Evolutionary conservation across 192 early-diverging fungal genomes (phyloP).

Genomic region (Rhizophagus prolifer): DNA sequence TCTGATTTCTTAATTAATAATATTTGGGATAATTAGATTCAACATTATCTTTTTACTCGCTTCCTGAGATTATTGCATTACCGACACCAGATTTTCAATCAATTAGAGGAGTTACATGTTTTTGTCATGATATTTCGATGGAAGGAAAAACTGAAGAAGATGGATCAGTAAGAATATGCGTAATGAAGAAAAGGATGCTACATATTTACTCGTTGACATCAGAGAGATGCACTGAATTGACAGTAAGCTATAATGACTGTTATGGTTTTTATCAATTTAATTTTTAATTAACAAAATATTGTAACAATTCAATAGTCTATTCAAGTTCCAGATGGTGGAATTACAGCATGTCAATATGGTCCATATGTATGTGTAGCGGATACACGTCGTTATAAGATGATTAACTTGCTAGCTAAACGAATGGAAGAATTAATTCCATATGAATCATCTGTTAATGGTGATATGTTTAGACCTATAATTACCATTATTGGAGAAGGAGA

Average conservation of each 20-base stretch:
- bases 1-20: too few species aligned
- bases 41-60: constrained; percentile 60
- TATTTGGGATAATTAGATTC: constrained; percentile 51
- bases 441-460: constrained; percentile 5
- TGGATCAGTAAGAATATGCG: constrained; percentile 50
- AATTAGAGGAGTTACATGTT: constrained; percentile 62
- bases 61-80: constrained; percentile 52
- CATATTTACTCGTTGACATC: constrained; percentile 39
- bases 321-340: constrained; percentile 58
- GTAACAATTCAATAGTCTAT: not conserved
- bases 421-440: not conserved
- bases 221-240: not conserved
- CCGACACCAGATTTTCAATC: constrained; percentile 37
- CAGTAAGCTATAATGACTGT: not conserved
- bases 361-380: constrained; percentile 69
- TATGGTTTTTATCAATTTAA: not conserved
- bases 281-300: not conserved
- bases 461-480: constrained; percentile 57
- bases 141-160: constrained; percentile 48
- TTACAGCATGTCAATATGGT: constrained; percentile 54
- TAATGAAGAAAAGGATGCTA: constrained; percentile 49
- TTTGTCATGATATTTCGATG: constrained; percentile 51
- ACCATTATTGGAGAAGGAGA: constrained; percentile 62
- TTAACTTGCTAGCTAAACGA: constrained; percentile 36
- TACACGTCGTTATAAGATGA: constrained; percentile 64